Base-by-base conservation (phyloP, 495 filamentous ascomycete species). In the Penicillium psychrofluorescens region DNA sequence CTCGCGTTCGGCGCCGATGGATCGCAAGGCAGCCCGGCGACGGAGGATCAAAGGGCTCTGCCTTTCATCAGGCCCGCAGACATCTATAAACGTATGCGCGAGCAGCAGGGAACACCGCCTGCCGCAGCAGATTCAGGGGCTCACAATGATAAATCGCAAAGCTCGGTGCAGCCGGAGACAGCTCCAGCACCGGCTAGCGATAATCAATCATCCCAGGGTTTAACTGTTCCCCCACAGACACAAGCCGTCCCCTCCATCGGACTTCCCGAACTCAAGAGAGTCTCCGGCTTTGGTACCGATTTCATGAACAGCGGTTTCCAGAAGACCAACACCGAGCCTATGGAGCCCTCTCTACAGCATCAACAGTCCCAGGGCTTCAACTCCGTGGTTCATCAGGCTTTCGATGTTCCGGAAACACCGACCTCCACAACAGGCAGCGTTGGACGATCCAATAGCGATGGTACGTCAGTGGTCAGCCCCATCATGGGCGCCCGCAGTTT, bases 51-150 rank as follows among this genome's bases (percentile, higher is more conserved):
- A 44, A 81, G 83, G 49, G 53, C 76, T 4, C 58, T 77, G 1
- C 76, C 84, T 2, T 81, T 91, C 48, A 72, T 88, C 16, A 74
- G 85, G 12, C 86, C 89, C 9, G 81, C 81, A 14, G 87, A 95
- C 49, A 85, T 90, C 29, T 92, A 92, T 57, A 79, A 73, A 44
- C 78, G 85, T 2, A 71, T 85, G 59, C 78, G 77, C 36, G 84
- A 88, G 49, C 85, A 86, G 45, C 75, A 68, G 43, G 68, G 22
- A 22, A 22, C 78, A 46, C 70, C 61, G 43, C 76, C 81, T 34
- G 67, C 37, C 74, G 75, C 13, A 29, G 45, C 33, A 27, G 36
- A n/a, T 31, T 13, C 33, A 32, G 38, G 22, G 13, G 16, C 10
- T 12, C 32, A 10, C 6, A 12, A 4, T 12, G 32, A 34, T 34